These are phyloP conservation scores for Mercurialis annua DNA, from an alignment of 345 rosid genomes.

Conservation along the genomic window DNA sequence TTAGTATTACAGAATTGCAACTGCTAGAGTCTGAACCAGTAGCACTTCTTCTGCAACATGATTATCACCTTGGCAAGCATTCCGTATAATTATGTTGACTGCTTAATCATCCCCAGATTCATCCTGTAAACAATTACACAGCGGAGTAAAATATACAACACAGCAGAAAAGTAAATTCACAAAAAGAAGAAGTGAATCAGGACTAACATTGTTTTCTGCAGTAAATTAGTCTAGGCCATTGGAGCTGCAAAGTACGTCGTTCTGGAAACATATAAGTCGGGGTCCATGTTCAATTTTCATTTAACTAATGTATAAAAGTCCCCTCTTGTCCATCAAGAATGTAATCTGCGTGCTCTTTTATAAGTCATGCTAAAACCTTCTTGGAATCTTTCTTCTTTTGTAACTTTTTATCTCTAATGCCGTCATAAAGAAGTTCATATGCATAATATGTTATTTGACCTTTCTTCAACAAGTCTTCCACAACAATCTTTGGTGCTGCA, in stretches of 20 bases:
- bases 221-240: not conserved
- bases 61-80: not conserved
- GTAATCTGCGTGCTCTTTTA: slow-evolving; percentile 7
- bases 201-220: not conserved
- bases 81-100: not conserved
- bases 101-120: not conserved
- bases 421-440: slow-evolving; percentile 81
- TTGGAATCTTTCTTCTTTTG: slow-evolving; percentile 48
- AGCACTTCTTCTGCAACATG: not conserved
- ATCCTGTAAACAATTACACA: not conserved
- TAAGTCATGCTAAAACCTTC: slow-evolving; percentile 14
- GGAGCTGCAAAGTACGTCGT: not conserved
- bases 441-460: slow-evolving; percentile 74
- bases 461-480: slow-evolving; percentile 85
- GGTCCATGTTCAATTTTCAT: not conserved
- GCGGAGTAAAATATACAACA: not conserved
- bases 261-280: not conserved
- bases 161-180: not conserved
- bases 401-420: slow-evolving; percentile 69
- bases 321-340: slow-evolving; percentile 13
- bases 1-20: not conserved
- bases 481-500: slow-evolving; percentile 87
- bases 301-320: not conserved
- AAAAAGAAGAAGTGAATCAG: not conserved
- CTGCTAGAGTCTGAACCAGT: not conserved